phyloP scores from a whole-genome alignment of 768 basidiomycete species.

The Rhodosporidiobolus sp. region DNA sequence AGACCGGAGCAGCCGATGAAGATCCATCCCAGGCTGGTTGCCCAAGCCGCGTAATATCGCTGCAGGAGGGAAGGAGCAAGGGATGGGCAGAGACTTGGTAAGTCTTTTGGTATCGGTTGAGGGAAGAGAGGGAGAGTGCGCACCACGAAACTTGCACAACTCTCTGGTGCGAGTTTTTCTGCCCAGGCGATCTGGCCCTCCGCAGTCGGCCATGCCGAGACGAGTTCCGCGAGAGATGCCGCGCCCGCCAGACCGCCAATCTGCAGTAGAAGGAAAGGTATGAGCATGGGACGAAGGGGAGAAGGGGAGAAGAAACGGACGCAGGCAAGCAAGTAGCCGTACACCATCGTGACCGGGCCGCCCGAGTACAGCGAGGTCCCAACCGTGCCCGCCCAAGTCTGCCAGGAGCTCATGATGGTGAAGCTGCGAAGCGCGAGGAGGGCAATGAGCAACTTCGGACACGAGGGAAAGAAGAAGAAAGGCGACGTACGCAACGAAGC shows the following conservation, averaged over 20 bases:
- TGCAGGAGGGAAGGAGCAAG: too few relatives aligned
- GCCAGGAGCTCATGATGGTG: background rate
- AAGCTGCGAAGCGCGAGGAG: background rate
- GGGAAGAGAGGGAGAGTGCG: too few relatives aligned
- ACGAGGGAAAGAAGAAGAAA: background rate
- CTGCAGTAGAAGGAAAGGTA: too few relatives aligned
- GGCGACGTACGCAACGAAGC: too few relatives aligned
- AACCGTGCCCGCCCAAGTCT: background rate
- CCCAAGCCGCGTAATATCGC: background rate
- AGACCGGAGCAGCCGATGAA: too few relatives aligned
- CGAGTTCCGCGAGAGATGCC: background rate
- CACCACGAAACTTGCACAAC: background rate
- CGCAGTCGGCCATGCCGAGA: background rate
- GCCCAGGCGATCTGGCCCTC: background rate
- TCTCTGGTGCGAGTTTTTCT: background rate
- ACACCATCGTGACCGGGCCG: background rate
- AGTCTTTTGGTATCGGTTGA: too few relatives aligned
- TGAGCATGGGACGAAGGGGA: too few relatives aligned
- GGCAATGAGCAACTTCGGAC: too few relatives aligned
- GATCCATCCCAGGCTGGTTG: background rate
- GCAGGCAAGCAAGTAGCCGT: background rate
- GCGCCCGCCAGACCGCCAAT: background rate
- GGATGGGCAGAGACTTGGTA: too few relatives aligned
- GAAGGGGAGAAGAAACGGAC: background rate
- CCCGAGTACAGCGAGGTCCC: background rate